Conservation (phyloP, 2,329 filamentous ascomycete genomes). For the Pseudofabraea citricarpa region DNA sequence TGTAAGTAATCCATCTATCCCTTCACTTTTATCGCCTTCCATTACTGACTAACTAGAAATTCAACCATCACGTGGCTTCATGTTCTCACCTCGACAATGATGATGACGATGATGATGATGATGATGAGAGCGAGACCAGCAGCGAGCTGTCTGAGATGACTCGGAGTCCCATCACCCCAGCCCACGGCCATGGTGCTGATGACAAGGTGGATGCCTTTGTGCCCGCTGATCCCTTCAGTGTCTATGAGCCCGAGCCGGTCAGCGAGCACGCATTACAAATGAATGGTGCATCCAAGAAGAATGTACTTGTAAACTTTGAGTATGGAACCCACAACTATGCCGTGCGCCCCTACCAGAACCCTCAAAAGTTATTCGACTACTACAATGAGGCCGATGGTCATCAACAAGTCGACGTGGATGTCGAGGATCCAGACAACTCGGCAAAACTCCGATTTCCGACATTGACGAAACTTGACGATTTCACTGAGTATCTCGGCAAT, state of each 20-base stretch:
- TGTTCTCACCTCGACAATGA: constrained; percentile 17
- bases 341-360: constrained; percentile 15
- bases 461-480: constrained; percentile 15
- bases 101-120: constrained; percentile 12
- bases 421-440: constrained; percentile 6
- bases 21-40: constrained; percentile 1
- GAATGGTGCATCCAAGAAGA: not conserved
- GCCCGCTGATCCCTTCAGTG: constrained; percentile 1
- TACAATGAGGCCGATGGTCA: constrained; percentile 18
- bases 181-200: constrained; percentile 7
- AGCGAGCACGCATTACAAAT: not conserved
- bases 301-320: not conserved
- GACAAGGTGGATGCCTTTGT: constrained; percentile 6
- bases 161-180: constrained; percentile 16
- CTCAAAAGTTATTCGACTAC: constrained; percentile 14
- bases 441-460: constrained; percentile 17
- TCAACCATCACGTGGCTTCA: constrained; percentile 22
- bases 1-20: constrained; percentile 2
- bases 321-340: not conserved
- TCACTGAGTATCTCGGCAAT: constrained; percentile 20
- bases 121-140: constrained; percentile 12
- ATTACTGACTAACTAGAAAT: constrained; percentile 22
- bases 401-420: constrained; percentile 11
- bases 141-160: not conserved
- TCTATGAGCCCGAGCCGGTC: not conserved